Evolutionary conservation across 2,329 filamentous ascomycete species (phyloP).

Genomic region (Botryosphaeria dothidea): DNA sequence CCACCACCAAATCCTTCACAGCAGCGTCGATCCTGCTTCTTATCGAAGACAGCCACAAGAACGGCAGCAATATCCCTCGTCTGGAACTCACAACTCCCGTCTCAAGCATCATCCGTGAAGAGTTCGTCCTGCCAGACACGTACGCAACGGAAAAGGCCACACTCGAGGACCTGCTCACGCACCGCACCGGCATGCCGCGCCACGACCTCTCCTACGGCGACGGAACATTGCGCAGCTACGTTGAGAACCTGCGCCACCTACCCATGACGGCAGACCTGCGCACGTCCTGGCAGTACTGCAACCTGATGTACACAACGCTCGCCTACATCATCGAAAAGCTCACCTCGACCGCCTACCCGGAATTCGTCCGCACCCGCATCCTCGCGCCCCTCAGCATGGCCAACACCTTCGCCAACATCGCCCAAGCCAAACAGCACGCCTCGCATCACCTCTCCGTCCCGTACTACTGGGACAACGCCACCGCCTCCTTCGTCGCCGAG

Average conservation of each 20-base stretch:
- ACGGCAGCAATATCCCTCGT: not conserved
- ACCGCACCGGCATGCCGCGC: slow-evolving; percentile 38
- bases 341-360: slow-evolving; percentile 34
- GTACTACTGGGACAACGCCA: slow-evolving; percentile 23
- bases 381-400: slow-evolving; percentile 46
- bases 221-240: slow-evolving; percentile 36
- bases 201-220: slow-evolving; percentile 31
- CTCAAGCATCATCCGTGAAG: slow-evolving; percentile 34
- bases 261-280: slow-evolving; percentile 43
- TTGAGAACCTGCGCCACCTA: slow-evolving; percentile 46
- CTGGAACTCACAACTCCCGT: slow-evolving; percentile 40
- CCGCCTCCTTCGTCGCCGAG: slow-evolving; percentile 6
- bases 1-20: slow-evolving; percentile 35
- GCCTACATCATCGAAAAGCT: slow-evolving; percentile 49
- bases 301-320: slow-evolving; percentile 53
- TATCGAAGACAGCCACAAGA: slow-evolving; percentile 25
- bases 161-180: slow-evolving; percentile 36
- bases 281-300: slow-evolving; percentile 52
- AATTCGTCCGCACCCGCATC: slow-evolving; percentile 36
- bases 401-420: slow-evolving; percentile 38
- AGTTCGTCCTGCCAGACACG: slow-evolving; percentile 36
- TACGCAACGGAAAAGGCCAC: slow-evolving; percentile 32
- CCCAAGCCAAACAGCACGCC: slow-evolving; percentile 30
- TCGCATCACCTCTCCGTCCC: slow-evolving; percentile 20
- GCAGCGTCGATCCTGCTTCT: slow-evolving; percentile 27